Evolutionary conservation across 2,329 filamentous ascomycete genomes (phyloP).

Genomic region (Fusarium sterilihyphosum): DNA sequence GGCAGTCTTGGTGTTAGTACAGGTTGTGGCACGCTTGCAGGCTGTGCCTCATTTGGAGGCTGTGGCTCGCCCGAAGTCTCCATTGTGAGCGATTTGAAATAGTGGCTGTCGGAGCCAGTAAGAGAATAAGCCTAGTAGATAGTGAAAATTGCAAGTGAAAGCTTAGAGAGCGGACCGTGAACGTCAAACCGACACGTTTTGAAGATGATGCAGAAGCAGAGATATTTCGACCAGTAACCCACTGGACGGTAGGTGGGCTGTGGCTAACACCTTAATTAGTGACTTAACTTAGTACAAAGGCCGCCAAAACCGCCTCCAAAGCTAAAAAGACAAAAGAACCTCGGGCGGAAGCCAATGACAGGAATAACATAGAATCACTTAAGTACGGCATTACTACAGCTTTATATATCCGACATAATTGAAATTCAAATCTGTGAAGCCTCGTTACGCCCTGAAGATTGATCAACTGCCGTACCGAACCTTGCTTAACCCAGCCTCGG

Average conservation of each 20-base stretch:
- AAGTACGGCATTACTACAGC: too few species aligned
- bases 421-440: too few species aligned
- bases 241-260: not conserved
- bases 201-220: constrained; percentile 4
- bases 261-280: not conserved
- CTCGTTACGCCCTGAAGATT: not conserved
- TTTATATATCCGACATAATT: not conserved
- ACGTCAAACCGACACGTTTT: not conserved
- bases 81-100: not conserved
- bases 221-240: not conserved
- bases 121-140: not conserved
- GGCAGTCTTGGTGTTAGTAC: constrained; percentile 7
- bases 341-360: not conserved
- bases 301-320: not conserved
- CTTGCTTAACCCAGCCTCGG: too few species aligned
- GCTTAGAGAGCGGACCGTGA: not conserved
- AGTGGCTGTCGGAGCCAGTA: too few species aligned
- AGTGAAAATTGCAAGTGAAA: not conserved
- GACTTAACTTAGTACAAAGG: not conserved
- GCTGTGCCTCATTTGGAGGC: not conserved
- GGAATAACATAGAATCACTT: not conserved
- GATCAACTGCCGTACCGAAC: not conserved
- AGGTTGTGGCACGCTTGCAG: not conserved
- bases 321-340: not conserved
- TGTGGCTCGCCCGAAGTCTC: not conserved